phyloP scores from a whole-genome alignment of 352 stramenopile genomes.

The Pythium phragmitis region DNA sequence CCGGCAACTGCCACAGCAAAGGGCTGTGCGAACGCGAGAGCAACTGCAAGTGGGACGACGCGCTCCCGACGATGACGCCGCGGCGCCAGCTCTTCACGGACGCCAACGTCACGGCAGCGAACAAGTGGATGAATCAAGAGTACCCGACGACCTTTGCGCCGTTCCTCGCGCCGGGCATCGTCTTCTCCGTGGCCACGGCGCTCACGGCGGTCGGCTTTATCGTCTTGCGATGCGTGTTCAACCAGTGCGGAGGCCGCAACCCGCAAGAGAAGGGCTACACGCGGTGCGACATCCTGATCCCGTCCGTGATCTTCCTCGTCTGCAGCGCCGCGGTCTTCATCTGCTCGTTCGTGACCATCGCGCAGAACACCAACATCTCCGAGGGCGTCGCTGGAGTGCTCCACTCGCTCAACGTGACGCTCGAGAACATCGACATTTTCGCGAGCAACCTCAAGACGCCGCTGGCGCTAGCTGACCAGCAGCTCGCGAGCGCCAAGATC shows the following conservation, averaged over 20 bases:
- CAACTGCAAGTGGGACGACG: slow-evolving; percentile 85
- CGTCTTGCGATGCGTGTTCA: slow-evolving; percentile 76
- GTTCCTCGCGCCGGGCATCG: slow-evolving; percentile 70
- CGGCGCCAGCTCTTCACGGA: slow-evolving; percentile 59
- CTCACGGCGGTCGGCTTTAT: slow-evolving; percentile 60
- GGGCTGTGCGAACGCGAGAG: slow-evolving; percentile 66
- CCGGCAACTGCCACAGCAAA: slow-evolving; percentile 51
- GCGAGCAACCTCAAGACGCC: slow-evolving; percentile 57
- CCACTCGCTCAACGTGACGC: slow-evolving; percentile 61
- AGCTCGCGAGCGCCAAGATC: slow-evolving; percentile 44
- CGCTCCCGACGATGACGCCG: slow-evolving; percentile 33
- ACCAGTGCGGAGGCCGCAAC: slow-evolving; percentile 74
- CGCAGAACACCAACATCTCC: slow-evolving; percentile 82
- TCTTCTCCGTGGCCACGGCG: slow-evolving; percentile 65
- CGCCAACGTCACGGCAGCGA: slow-evolving; percentile 50
- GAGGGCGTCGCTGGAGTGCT: slow-evolving; percentile 59
- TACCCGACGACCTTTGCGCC: slow-evolving; percentile 69
- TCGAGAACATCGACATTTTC: slow-evolving; percentile 81
- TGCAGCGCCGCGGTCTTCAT: slow-evolving; percentile 79
- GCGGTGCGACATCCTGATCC: slow-evolving; percentile 73
- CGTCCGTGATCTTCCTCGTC: slow-evolving; percentile 55
- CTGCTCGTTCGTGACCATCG: slow-evolving; percentile 69
- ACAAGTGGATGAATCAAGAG: slow-evolving; percentile 60
- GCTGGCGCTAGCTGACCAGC: slow-evolving; percentile 38
- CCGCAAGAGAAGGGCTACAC: slow-evolving; percentile 77